These are phyloP conservation scores for Rhizophagus prolifer DNA, from an alignment of 192 early-diverging fungal species.

Conservation along the genomic window DNA sequence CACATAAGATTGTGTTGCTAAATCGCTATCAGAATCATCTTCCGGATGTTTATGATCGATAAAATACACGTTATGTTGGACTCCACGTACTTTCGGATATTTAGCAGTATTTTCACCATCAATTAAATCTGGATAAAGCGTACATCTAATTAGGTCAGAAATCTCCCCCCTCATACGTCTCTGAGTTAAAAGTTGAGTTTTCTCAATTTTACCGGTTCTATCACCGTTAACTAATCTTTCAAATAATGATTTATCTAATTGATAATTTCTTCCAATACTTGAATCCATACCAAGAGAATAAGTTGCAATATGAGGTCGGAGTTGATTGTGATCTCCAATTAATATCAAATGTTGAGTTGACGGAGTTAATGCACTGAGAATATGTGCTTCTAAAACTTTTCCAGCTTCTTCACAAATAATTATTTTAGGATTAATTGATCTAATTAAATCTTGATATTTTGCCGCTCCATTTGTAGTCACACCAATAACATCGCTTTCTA, in stretches of 20 bases:
- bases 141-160: constrained; percentile 44
- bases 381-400: constrained; percentile 58
- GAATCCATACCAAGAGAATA: constrained; percentile 38
- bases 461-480: constrained; percentile 64
- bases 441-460: constrained; percentile 35
- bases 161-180: constrained; percentile 57
- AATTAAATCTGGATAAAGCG: constrained; percentile 47
- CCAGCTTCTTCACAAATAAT: constrained; percentile 63
- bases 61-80: constrained; percentile 47
- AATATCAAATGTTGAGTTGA: constrained; percentile 56
- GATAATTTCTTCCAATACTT: constrained; percentile 37
- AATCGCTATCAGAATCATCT: constrained; percentile 33
- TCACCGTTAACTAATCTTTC: constrained; percentile 36
- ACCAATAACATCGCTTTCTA: constrained; percentile 45
- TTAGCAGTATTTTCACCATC: constrained; percentile 36
- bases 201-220: not conserved
- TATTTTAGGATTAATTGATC: constrained; percentile 43
- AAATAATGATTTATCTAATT: constrained; percentile 51
- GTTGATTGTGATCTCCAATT: constrained; percentile 40
- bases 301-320: not conserved
- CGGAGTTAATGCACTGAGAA: constrained; percentile 42
- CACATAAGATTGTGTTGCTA: constrained; percentile 46
- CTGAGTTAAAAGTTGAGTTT: constrained; percentile 29
- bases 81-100: constrained; percentile 42
- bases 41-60: constrained; percentile 49